Base-by-base conservation (phyloP, 2,329 filamentous ascomycete species). In the Penicillium verrucosum region DNA sequence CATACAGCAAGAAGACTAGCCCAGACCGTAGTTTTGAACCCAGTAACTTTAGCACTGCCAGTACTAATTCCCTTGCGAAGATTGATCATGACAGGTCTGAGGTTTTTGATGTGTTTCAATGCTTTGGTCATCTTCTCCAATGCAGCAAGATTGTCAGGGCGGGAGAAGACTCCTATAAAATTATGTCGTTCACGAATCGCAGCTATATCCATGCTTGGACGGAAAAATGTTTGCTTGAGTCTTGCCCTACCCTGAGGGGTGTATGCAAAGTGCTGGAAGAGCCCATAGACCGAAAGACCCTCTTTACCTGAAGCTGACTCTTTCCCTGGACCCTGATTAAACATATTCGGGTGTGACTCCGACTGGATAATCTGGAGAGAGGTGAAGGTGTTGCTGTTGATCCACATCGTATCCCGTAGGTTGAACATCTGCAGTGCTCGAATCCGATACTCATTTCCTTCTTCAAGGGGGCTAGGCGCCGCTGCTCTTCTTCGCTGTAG, bases 281-380 rank as follows among this genome's bases (percentile, higher is more conserved):
- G 77, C 0, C 90, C 92, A 70, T 89, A 96, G 0, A 96, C 77
- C 0, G 90, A 97, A 1, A 94, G 80, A 16, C 85, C 89, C 75
- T 96, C 92, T 71, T 93, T 96, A 0, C 83, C 82, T 21, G 83
- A 86, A 1, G 82, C 85, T 27, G 78, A 81, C 30, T 80, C 79
- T 61, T 79, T 83, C 7, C 81, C 82, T 3, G 86, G 84, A 0
- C 89, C 89, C 74, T 89, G 87, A 64, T 87, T 89, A 60, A 93
- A 89, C 46, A 84, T 86, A 67, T 91, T 92, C 5, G 90, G 92
- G 71, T 96, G 91, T 11, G 84, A 84, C 70, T 97, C 92, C 1
- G 88, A 85, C 54, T 89, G 87, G 27, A 96, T 80, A 29, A 99
- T 90, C 66, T 97, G 93, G 9, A 99, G 81, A 1, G 92, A 92